Percentiles rank a stretch among this genome's conserved stretches.
Conservation (phyloP, 2,329 filamentous ascomycete species). For the Apiospora koreana region DNA sequence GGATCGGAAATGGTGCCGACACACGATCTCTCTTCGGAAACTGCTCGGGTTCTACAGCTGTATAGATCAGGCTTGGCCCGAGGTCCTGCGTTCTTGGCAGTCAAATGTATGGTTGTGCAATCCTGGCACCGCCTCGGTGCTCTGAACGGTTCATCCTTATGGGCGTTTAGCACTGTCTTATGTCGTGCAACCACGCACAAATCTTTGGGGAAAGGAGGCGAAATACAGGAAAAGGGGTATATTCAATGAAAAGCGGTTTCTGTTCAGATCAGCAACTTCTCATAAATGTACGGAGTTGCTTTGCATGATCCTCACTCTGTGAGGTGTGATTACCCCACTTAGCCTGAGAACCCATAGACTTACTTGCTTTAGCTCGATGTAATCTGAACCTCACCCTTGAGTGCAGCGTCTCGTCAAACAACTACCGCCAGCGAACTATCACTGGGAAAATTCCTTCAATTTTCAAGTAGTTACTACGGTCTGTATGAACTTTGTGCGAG, state of each 20-base stretch:
- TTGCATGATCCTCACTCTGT: background rate
- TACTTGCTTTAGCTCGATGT: background rate
- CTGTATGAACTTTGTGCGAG: background rate
- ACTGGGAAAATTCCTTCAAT: background rate
- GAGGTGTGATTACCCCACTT: background rate
- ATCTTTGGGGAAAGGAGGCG: background rate
- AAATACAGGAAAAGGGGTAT: background rate
- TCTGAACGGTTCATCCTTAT: background rate
- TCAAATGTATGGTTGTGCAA: background rate
- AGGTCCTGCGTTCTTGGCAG: background rate
- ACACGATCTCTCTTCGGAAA: background rate
- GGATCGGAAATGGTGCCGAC: background rate
- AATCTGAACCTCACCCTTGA: background rate
- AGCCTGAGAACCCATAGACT: background rate
- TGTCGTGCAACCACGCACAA: background rate
- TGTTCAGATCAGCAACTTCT: background rate
- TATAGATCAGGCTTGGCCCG: background rate
- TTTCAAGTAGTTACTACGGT: background rate
- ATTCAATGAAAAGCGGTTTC: background rate
- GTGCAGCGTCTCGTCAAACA: background rate
- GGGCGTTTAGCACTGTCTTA: background rate
- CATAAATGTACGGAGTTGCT: background rate
- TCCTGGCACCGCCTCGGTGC: no score
- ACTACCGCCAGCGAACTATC: background rate
- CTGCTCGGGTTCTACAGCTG: background rate